Percentiles rank a stretch among this genome's conserved stretches.
phyloP scores from a whole-genome alignment of 768 basidiomycete species.

The Mycena indigotica region DNA sequence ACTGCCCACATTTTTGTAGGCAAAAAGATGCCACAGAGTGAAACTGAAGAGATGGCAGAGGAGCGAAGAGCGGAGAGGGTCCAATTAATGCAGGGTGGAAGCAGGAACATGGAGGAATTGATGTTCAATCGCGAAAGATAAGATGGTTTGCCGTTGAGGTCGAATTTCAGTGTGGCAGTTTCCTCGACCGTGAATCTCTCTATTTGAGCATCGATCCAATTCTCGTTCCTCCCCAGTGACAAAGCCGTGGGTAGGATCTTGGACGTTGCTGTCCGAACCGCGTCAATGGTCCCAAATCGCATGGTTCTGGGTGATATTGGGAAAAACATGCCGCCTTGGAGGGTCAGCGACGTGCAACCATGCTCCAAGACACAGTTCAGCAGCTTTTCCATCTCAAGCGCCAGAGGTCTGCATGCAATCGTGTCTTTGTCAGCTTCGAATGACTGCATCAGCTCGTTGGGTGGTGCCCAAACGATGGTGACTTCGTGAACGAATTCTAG shows the following conservation, averaged over 20 bases:
- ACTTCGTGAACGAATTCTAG: constrained; percentile 12
- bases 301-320: background rate
- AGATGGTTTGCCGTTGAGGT: constrained; percentile 5
- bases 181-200: background rate
- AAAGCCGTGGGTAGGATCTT: constrained; percentile 1
- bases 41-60: constrained; percentile 14
- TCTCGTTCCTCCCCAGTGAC: background rate
- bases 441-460: background rate
- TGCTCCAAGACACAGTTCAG: constrained; percentile 17
- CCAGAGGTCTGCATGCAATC: background rate
- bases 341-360: constrained; percentile 15
- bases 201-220: background rate
- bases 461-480: constrained; percentile 8
- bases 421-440: background rate
- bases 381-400: constrained; percentile 11
- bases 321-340: constrained; percentile 17
- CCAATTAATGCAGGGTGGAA: constrained; percentile 19
- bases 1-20: constrained; percentile 14
- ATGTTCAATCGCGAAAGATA: constrained; percentile 11
- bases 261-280: constrained; percentile 8
- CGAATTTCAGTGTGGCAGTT: constrained; percentile 8
- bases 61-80: constrained; percentile 12
- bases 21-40: constrained; percentile 11
- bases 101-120: constrained; percentile 12
- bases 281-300: constrained; percentile 3